These are phyloP conservation scores for Penicillium freii DNA, from an alignment of 2,329 filamentous ascomycete species.

Conservation along the genomic window DNA sequence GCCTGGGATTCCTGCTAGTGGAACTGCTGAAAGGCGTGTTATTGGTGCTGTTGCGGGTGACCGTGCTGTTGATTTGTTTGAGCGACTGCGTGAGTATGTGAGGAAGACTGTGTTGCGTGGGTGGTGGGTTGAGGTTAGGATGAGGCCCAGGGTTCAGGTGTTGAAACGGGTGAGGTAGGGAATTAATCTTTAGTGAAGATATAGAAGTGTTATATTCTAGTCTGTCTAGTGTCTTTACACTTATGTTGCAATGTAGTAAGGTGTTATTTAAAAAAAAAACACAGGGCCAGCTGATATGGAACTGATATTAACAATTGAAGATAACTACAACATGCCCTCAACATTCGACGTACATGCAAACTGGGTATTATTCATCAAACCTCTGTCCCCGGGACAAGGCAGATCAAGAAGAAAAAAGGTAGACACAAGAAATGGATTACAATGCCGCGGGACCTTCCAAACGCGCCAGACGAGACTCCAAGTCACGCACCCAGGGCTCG, in stretches of 20 bases:
- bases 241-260: not conserved
- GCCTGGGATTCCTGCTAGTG: constrained; percentile 38
- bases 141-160: constrained; percentile 55
- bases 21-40: constrained; percentile 34
- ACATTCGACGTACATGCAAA: constrained; percentile 15
- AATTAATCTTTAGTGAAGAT: not conserved
- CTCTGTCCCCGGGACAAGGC: not conserved
- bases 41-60: constrained; percentile 38
- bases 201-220: not conserved
- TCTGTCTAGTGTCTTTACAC: not conserved
- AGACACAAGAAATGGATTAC: constrained; percentile 6
- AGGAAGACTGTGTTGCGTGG: constrained; percentile 43
- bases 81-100: constrained; percentile 22
- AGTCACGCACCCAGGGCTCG: constrained; percentile 80
- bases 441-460: constrained; percentile 43
- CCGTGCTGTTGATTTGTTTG: constrained; percentile 29
- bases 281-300: not conserved
- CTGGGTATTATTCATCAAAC: constrained; percentile 28
- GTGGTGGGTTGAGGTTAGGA: constrained; percentile 55
- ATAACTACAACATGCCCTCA: constrained; percentile 8
- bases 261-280: not conserved
- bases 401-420: constrained; percentile 9
- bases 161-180: constrained; percentile 30
- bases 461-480: constrained; percentile 73
- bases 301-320: constrained; percentile 3